phyloP scores from a whole-genome alignment of 306 rosid genomes.

The Comarum palustre region DNA sequence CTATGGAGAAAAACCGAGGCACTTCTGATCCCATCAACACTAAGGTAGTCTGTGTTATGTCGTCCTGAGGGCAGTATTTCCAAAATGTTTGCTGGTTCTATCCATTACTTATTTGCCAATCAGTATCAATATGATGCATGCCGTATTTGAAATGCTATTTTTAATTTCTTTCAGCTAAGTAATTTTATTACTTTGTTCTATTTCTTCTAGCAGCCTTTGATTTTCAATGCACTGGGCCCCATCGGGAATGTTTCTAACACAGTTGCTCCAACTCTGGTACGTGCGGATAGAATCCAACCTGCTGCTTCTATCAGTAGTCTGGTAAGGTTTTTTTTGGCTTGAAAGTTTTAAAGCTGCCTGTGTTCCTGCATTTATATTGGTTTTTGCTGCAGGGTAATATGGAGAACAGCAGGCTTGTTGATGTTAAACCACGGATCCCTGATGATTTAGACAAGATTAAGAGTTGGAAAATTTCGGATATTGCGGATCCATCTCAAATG shows the following conservation, averaged over 20 bases:
- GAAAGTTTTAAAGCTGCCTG: background rate
- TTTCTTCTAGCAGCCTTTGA: constrained; percentile 36
- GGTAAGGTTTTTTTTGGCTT: constrained; percentile 30
- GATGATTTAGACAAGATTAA: constrained; percentile 36
- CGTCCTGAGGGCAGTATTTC: background rate
- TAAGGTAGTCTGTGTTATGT: constrained; percentile 26
- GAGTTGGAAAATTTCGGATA: constrained; percentile 41
- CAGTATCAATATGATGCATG: background rate
- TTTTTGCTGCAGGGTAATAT: constrained; percentile 29
- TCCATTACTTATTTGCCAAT: constrained; percentile 8
- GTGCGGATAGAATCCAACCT: constrained; percentile 38
- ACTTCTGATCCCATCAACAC: constrained; percentile 36
- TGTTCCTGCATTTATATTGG: constrained; percentile 10
- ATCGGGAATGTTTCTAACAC: constrained; percentile 29
- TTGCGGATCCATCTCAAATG: constrained; percentile 37
- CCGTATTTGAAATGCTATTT: background rate
- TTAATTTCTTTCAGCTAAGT: background rate
- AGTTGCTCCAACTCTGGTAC: constrained; percentile 30
- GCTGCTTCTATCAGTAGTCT: constrained; percentile 36
- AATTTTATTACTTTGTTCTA: background rate
- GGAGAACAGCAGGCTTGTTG: constrained; percentile 44
- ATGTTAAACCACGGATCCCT: constrained; percentile 42
- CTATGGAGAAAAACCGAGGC: constrained; percentile 41
- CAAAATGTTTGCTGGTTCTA: background rate
- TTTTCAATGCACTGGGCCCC: constrained; percentile 41